phyloP scores from a whole-genome alignment of 345 rosid species.

The Melaleuca quinquenervia region DNA sequence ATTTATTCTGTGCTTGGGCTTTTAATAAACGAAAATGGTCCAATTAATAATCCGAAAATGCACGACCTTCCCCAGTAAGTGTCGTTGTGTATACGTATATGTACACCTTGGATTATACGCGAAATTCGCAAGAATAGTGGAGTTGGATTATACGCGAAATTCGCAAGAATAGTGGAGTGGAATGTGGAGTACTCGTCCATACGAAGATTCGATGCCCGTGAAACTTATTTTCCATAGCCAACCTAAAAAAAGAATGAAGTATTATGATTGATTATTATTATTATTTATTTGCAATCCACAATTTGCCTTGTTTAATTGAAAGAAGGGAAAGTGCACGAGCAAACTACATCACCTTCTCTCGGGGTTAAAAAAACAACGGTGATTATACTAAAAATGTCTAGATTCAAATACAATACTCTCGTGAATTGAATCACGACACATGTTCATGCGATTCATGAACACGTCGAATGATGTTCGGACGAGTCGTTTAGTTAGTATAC shows the following conservation, averaged over 20 bases:
- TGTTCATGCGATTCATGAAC: too few relatives aligned
- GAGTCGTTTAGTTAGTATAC: not conserved
- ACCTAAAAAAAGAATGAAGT: not conserved
- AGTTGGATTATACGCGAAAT: not conserved
- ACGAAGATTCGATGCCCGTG: not conserved
- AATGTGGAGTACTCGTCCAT: not conserved
- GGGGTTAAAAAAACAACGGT: not conserved
- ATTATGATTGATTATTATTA: not conserved
- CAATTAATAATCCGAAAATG: not conserved
- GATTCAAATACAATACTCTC: too few relatives aligned
- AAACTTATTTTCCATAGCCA: not conserved
- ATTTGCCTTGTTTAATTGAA: not conserved
- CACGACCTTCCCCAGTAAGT: not conserved
- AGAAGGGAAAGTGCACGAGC: rapidly evolving
- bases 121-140: not conserved
- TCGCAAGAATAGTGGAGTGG: not conserved
- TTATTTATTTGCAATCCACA: not conserved
- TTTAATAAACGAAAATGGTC: not conserved
- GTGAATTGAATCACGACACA: too few relatives aligned
- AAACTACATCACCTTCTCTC: not conserved
- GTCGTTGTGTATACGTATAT: not conserved
- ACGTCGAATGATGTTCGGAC: not conserved
- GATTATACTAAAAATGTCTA: not conserved
- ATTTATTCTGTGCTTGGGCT: not conserved
- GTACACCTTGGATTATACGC: not conserved